Base-by-base conservation (phyloP, 169 alveolate species). In the Cryptosporidium muris region DNA sequence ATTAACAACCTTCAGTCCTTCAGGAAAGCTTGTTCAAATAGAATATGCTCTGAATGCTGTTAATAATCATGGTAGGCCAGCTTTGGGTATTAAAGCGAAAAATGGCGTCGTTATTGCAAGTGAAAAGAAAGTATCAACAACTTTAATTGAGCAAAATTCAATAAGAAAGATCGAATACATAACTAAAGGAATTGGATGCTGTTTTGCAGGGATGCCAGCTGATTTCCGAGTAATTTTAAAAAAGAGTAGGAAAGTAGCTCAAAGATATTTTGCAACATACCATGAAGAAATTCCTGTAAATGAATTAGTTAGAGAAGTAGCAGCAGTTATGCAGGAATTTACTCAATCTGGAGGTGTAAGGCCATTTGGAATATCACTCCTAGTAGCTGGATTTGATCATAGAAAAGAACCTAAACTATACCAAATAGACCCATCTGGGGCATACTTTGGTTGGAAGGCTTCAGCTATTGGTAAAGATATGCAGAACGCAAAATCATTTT, bases 321-420 rank as follows among this genome's bases (percentile, higher is more conserved):
- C 99, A 52, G 92, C 97, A 12, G 95, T 97, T 68, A 95, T 97
- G 95, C 96, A 98, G 91, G 99, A 97, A 90, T 97, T 93, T 89
- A 98, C 99, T n/a, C 99, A 98, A 88, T 91, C 97, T 2, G 99
- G 99, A 16, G 99, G 99, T 0, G 99, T 98, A 1, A 94, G 99
- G 63, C 99, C 99, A 49, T 98, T 97, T 68, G 99, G 99, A 36
- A 97, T 97, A 53, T 98, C 99, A 1, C 85, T 97, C 63, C 89
- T 98, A 45, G 95, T 97, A 37, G 99, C 98, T 12, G 99, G 99
- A 2, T 96, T 94, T 53, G 99, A 98, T 91, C 91, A 92, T 52
- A 94, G 92, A 38, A 66, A 68, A 43, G 99, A 99, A 7, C 99
- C 99, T 8, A 93, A 95, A 49, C 92, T 98, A 6, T 96, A 95